Base-by-base conservation (phyloP, 345 rosid species). In the Salix caprea region DNA sequence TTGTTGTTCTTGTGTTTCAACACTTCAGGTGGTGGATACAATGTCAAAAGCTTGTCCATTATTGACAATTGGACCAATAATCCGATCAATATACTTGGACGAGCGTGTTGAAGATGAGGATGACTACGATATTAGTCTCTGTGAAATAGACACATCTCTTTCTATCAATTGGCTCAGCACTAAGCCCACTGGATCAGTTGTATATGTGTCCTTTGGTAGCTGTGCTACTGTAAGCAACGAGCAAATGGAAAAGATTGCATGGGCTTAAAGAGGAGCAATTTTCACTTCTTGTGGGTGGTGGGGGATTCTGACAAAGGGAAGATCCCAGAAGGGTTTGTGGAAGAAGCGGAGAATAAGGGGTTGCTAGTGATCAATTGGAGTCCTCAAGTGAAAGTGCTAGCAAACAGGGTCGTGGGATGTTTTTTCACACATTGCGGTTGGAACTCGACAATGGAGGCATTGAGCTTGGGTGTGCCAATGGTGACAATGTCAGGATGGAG, bases 161-260 rank as follows among this genome's bases (percentile, higher is more conserved):
- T 74, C 82, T 66, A 77, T 32, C 11, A 23, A 65, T 0, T 92
- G 96, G 96, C 87, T 91, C 24, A 79, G 62, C 74, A 24, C 58
- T 3, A 91, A 83, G 82, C 86, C 88, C 50, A 32, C 82, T 39
- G 46, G 80, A 5, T 91, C 91, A 1, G 93, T 91, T 24, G 82
- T 92, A 2, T 92, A 32, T 32, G 34, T 32, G 16, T 86, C 97
- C 7, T 92, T 91, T 50, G 97, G 95, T 13, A 88, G 97, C 90
- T 67, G 89, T 82, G 80, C 87, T 10, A 30, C 71, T 28, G 70
- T 88, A 54, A 76, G 83, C 80, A 62, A 40, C 11, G 64, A 73
- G 34, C 95, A 89, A 70, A 88, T 85, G 88, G 78, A 80, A 67
- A 91, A 91, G 77, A 65, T 92, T 7, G 86, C 92, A 28, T 80